phyloP scores from a whole-genome alignment of 495 filamentous ascomycete species.

The Daldinia caldariorum region DNA sequence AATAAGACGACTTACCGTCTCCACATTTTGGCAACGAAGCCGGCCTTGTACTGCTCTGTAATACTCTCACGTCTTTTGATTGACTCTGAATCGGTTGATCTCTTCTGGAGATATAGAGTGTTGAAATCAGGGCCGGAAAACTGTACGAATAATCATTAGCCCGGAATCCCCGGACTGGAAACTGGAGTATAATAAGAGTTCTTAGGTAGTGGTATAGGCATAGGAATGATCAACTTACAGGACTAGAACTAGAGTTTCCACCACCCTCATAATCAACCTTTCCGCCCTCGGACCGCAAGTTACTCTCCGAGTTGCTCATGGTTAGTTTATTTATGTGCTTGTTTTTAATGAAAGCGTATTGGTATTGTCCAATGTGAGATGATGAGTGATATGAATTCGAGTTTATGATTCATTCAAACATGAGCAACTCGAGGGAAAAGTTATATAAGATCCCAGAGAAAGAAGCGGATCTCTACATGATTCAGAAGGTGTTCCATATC shows the following conservation, averaged over 20 bases:
- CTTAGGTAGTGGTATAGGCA: background rate
- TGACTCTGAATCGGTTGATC: slow-evolving; percentile 13
- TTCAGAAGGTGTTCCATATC: background rate
- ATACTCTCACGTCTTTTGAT: slow-evolving; percentile 23
- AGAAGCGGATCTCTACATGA: background rate
- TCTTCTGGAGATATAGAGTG: slow-evolving; percentile 20
- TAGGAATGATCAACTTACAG: slow-evolving; percentile 2
- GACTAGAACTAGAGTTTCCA: background rate
- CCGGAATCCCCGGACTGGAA: background rate
- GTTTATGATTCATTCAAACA: background rate
- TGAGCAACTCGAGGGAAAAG: background rate
- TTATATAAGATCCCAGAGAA: slow-evolving; percentile 23
- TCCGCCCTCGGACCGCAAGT: slow-evolving; percentile 9
- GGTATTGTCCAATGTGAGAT: background rate
- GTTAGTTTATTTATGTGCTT: background rate
- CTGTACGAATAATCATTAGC: background rate
- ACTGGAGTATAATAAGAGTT: background rate
- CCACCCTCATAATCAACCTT: slow-evolving; percentile 18
- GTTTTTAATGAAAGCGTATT: background rate
- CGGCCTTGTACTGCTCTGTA: slow-evolving; percentile 20
- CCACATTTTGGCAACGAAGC: slow-evolving; percentile 22
- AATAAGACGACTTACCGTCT: slow-evolving; percentile 13
- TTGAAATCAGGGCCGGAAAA: slow-evolving; percentile 20
- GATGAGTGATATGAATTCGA: background rate
- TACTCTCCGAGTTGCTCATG: slow-evolving; percentile 22